Conservation (phyloP, 441 rosid genomes). For the Arabidopsis hybrid region DNA sequence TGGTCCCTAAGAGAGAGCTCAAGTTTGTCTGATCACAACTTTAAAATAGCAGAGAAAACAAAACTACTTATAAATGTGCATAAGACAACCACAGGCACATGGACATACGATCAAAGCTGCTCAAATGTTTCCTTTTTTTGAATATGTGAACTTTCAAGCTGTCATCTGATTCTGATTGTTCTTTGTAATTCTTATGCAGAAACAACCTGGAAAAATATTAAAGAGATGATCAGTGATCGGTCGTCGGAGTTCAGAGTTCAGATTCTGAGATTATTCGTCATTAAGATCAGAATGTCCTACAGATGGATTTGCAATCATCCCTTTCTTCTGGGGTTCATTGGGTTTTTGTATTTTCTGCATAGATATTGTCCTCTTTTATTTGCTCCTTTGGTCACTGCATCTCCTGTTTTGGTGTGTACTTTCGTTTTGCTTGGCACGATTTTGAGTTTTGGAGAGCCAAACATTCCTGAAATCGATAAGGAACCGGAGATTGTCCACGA, state of each 20-base stretch:
- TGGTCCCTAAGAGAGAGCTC: too few relatives aligned
- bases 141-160: not conserved
- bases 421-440: slow-evolving; percentile 86
- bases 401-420: slow-evolving; percentile 95
- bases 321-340: slow-evolving; percentile 57
- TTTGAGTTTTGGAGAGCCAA: slow-evolving; percentile 83
- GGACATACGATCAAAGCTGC: too few relatives aligned
- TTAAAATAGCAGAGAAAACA: too few relatives aligned
- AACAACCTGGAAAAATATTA: slow-evolving; percentile 7
- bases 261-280: slow-evolving; percentile 52
- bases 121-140: too few relatives aligned
- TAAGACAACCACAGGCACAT: too few relatives aligned
- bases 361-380: slow-evolving; percentile 81
- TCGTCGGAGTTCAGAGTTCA: slow-evolving; percentile 54
- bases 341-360: slow-evolving; percentile 64
- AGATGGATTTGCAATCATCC: slow-evolving; percentile 80
- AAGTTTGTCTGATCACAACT: too few relatives aligned
- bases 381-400: slow-evolving; percentile 76
- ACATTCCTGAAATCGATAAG: slow-evolving; percentile 69
- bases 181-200: slow-evolving; percentile 15
- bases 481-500: slow-evolving; percentile 58
- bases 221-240: slow-evolving; percentile 58
- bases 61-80: too few relatives aligned
- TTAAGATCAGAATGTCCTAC: slow-evolving; percentile 51
- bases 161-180: slow-evolving; percentile 28